Conservation (phyloP, 139 green algal genomes). For the Edaphochlamys debaryana region DNA sequence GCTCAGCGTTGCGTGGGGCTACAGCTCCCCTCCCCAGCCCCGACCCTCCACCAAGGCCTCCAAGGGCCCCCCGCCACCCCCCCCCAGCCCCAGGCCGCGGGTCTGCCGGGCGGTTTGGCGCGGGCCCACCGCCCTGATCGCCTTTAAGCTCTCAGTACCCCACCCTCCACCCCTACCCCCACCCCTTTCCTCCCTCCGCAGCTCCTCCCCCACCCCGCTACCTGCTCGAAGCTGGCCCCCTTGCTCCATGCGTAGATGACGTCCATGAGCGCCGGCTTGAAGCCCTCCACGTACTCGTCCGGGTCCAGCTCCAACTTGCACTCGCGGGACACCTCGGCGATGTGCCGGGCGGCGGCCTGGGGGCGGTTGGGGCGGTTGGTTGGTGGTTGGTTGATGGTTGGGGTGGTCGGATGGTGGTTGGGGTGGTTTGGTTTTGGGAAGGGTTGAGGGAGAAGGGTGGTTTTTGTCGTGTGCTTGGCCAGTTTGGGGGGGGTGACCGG, state of each 20-base stretch:
- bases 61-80: too few species aligned
- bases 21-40: background rate
- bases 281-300: constrained; percentile 82
- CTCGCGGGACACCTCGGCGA: constrained; percentile 72
- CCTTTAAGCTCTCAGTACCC: too few species aligned
- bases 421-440: background rate
- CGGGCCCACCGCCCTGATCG: too few species aligned
- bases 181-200: background rate
- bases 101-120: too few species aligned
- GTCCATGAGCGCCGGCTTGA: constrained; percentile 84
- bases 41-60: background rate
- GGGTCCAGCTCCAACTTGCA: constrained; percentile 80
- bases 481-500: too few species aligned
- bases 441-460: too few species aligned
- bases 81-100: too few species aligned
- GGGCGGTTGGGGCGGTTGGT: background rate
- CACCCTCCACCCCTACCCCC: too few species aligned
- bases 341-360: constrained; percentile 74
- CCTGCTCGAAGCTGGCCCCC: constrained; percentile 71
- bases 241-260: constrained; percentile 85
- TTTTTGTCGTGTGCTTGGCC: too few species aligned
- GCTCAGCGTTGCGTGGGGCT: too few species aligned
- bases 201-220: background rate
- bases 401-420: background rate
- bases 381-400: too few species aligned